Evolutionary conservation across 768 basidiomycete genomes (phyloP).

Genomic region (Leccinum variicolor): DNA sequence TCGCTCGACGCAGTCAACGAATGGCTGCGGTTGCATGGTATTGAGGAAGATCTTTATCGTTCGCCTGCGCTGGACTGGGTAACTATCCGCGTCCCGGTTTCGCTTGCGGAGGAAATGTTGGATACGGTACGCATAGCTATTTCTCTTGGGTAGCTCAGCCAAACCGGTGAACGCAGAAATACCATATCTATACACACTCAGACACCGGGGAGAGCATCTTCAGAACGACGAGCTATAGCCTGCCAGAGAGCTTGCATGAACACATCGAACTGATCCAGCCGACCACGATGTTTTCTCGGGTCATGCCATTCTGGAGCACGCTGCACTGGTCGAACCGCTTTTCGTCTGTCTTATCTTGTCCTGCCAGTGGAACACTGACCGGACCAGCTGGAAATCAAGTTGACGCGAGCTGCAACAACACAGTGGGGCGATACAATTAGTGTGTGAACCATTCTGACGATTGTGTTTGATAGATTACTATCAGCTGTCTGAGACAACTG

Average conservation of each 20-base stretch:
- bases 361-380: conserved; percentile 17
- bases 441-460: neutral
- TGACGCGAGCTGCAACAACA: conserved; percentile 46
- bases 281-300: conserved; percentile 61
- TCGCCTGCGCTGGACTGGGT: conserved; percentile 74
- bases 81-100: conserved; percentile 53
- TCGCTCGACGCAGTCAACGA: conserved; percentile 52
- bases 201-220: conserved; percentile 51
- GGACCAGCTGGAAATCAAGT: conserved; percentile 37
- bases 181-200: conserved; percentile 57
- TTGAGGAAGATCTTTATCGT: conserved; percentile 44
- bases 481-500: conserved; percentile 50
- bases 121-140: conserved; percentile 46
- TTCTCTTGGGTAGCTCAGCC: neutral
- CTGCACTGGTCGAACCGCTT: conserved; percentile 29
- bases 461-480: conserved; percentile 36
- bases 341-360: neutral
- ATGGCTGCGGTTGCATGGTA: conserved; percentile 59
- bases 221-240: conserved; percentile 64
- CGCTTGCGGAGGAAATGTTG: conserved; percentile 66
- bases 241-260: conserved; percentile 54
- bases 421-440: conserved; percentile 11
- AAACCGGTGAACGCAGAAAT: conserved; percentile 42
- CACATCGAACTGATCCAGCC: conserved; percentile 71
- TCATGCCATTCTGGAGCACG: conserved; percentile 41